These are phyloP conservation scores for Ramichloridium luteum DNA, from an alignment of 2,329 filamentous ascomycete genomes.

Conservation along the genomic window DNA sequence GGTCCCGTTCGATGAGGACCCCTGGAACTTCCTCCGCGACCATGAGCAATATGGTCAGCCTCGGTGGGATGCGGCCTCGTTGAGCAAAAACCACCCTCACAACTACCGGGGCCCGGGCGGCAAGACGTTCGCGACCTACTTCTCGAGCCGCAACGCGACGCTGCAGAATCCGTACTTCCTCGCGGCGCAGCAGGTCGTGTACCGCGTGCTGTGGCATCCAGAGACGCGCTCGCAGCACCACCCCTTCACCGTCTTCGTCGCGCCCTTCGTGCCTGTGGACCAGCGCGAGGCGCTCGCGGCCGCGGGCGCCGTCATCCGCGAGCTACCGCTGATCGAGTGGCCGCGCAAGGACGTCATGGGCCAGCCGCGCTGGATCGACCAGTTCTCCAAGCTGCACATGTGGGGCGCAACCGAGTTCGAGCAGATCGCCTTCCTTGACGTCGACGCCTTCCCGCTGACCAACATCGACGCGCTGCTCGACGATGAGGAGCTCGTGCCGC, in stretches of 20 bases:
- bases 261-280: constrained; percentile 11
- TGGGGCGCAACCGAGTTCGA: constrained; percentile 83
- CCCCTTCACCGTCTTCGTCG: constrained; percentile 13
- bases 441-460: constrained; percentile 44
- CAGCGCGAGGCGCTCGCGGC: constrained; percentile 12
- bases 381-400: constrained; percentile 84
- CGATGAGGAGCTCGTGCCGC: constrained; percentile 5
- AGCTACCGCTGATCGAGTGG: constrained; percentile 11
- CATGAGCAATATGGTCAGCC: no score
- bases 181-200: constrained; percentile 13
- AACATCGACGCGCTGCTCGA: constrained; percentile 16
- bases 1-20: no score
- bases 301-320: constrained; percentile 13
- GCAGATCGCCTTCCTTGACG: constrained; percentile 85
- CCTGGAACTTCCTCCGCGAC: no score
- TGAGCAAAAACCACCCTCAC: constrained; percentile 11
- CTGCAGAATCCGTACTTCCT: constrained; percentile 15
- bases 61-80: no score
- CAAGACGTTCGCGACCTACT: constrained; percentile 12
- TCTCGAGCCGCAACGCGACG: constrained; percentile 12
- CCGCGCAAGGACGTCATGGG: constrained; percentile 7
- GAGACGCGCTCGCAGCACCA: constrained; percentile 11
- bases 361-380: constrained; percentile 9
- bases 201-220: constrained; percentile 14
- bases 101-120: constrained; percentile 12